A percentile compares a stretch with the other conserved stretches of the same genome.
Conservation (phyloP, 2,329 filamentous ascomycete genomes). For the Aspergillus amoenus region DNA sequence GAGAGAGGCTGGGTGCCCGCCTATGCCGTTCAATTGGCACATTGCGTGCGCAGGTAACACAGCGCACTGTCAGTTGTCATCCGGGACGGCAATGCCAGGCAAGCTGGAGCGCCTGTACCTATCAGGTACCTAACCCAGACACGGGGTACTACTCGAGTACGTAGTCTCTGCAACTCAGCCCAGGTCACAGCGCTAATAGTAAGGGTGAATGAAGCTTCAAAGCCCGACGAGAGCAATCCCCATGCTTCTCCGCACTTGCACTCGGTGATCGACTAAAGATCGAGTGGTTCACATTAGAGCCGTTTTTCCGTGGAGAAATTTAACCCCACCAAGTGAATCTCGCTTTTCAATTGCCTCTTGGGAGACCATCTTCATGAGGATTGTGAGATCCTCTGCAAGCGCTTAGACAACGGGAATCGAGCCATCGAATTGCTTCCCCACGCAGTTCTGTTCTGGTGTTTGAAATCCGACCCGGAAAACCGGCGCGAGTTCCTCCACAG, state of each 20-base stretch:
- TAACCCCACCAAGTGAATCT: not conserved
- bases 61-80: not conserved
- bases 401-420: not conserved
- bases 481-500: not conserved
- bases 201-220: not conserved
- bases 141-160: not conserved
- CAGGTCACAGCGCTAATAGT: not conserved
- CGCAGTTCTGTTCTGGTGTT: not conserved
- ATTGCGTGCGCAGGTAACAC: not conserved
- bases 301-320: not conserved
- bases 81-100: not conserved
- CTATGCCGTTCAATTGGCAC: not conserved
- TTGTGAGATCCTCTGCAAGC: not conserved
- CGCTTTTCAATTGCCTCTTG: not conserved
- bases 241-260: not conserved
- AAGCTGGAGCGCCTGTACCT: not conserved
- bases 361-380: not conserved
- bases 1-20: not conserved
- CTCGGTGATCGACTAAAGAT: not conserved
- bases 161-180: not conserved
- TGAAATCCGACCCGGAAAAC: not conserved
- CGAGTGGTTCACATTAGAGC: not conserved
- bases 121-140: not conserved
- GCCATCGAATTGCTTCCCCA: not conserved
- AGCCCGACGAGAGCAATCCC: not conserved